phyloP scores from a whole-genome alignment of 2,329 filamentous ascomycete species.

The Waltergamsia citrina region DNA sequence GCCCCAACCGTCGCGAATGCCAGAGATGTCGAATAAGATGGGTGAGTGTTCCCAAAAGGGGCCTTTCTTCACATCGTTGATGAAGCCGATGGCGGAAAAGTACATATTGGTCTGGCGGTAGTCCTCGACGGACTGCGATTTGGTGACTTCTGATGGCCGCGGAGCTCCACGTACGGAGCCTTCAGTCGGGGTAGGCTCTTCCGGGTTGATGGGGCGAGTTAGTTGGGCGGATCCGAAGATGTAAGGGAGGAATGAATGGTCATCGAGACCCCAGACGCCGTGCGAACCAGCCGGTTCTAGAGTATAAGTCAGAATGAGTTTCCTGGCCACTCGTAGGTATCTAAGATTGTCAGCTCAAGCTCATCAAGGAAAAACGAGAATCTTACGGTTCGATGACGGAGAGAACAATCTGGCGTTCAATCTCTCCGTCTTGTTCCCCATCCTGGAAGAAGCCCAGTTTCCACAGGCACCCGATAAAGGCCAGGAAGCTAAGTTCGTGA shows the following conservation, averaged over 20 bases:
- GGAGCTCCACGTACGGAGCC: conserved; percentile 68
- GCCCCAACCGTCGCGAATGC: conserved; percentile 86
- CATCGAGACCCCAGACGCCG: conserved; percentile 97
- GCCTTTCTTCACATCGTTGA: conserved; percentile 91
- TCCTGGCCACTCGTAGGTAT: conserved; percentile 72
- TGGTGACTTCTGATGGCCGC: conserved; percentile 60
- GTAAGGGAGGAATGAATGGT: conserved; percentile 90
- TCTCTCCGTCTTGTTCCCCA: conserved; percentile 34
- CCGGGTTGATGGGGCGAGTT: conserved; percentile 57
- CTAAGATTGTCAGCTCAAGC: conserved; percentile 26
- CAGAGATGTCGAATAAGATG: conserved; percentile 88
- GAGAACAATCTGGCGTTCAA: conserved; percentile 74
- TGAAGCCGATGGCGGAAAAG: conserved; percentile 92
- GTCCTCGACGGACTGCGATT: conserved; percentile 51
- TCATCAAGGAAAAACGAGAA: conserved; percentile 13
- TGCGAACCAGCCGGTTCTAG: conserved; percentile 94
- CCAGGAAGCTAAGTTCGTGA: conserved; percentile 89
- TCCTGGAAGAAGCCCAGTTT: conserved; percentile 72
- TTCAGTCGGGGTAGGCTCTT: conserved; percentile 59
- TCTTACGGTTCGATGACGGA: conserved; percentile 75
- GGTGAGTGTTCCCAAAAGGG: conserved; percentile 98
- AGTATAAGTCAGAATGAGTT: conserved; percentile 80
- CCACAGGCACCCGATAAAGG: conserved; percentile 85
- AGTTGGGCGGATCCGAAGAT: conserved; percentile 92
- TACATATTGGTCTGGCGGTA: conserved; percentile 72